Evolutionary conservation across 1,284 basidiomycete species (phyloP).

Genomic region (Prillingera fragicola): DNA sequence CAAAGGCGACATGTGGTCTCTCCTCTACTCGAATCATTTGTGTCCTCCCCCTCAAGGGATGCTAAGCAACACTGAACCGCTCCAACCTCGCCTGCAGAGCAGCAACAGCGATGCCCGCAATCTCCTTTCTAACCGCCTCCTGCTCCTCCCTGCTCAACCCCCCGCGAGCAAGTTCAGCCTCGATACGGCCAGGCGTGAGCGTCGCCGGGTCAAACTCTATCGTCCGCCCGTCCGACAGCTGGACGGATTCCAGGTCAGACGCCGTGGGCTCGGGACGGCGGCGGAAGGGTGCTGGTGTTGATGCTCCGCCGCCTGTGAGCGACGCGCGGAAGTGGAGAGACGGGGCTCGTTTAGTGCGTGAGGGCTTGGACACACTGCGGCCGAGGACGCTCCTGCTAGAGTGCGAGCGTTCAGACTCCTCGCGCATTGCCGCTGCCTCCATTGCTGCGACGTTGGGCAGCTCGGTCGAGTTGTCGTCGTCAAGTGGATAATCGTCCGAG

Average conservation of each 20-base stretch:
- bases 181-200: constrained; percentile 28
- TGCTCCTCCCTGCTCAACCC: constrained; percentile 29
- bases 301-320: constrained; percentile 1
- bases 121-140: constrained; percentile 19
- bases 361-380: background rate
- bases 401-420: background rate
- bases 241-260: constrained; percentile 17
- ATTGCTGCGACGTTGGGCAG: constrained; percentile 41
- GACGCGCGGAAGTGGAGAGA: constrained; percentile 35
- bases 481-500: constrained; percentile 16
- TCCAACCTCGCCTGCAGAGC: constrained; percentile 32
- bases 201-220: constrained; percentile 36
- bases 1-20: too few species aligned
- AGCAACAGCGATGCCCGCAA: constrained; percentile 28
- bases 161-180: constrained; percentile 32
- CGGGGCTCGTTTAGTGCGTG: constrained; percentile 22
- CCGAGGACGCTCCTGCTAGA: background rate
- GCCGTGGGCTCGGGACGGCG: background rate
- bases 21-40: too few species aligned
- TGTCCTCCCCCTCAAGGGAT: too few species aligned
- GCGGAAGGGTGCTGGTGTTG: background rate
- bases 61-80: too few species aligned
- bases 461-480: constrained; percentile 24
- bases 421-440: constrained; percentile 17
- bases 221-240: constrained; percentile 30